Evolutionary conservation across 1,139 yeast species (phyloP), one percentile per base, ranked within the genome.

Genomic region (Pichia kudriavzevii): DNA sequence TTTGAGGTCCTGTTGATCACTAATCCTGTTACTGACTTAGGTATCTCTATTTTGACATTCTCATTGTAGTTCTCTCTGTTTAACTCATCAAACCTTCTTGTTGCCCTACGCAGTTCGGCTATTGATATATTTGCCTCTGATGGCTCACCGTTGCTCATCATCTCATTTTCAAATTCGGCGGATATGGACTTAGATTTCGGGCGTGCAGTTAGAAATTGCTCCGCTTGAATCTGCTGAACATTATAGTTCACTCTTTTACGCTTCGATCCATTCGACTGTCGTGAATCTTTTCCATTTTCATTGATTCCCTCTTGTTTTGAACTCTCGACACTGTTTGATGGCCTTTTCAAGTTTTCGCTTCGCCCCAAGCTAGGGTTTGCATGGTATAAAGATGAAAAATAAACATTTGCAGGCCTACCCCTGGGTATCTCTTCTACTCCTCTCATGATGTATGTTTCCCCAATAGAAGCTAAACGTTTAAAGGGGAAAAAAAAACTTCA

Each of bases 51-150:
- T 32, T 54, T 53, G 3, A 49, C 39, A 41, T 28, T 41, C 16
- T 63, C 68, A 42, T 53, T 60, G 43, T 61, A 64, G 40, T 64
- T 64, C 45, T 65, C 70, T 19, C 59, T 44, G 37, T 62, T 64
- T 13, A 65, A 44, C 36, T 64, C 69, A 4, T 53, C 58, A 31
- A 61, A 60, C 27, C 70, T 43, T 39, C 60, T 60, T 15, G 47
- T 45, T 1, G 64, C 59, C 31, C 56, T 57, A 39, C 56, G 56
- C 37, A 52, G 51, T 34, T 59, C 65, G 2, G 45, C 39, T 4
- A 39, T 13, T 40, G 52, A 28, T 21, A 45, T 31, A 39, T 35
- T 30, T 35, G 30, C 5, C 7, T 11, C 26, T 17, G 12, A 14
- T 12, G 23, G 22, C 4, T 22, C 17, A 5, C 18, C 33, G 19